phyloP scores from a whole-genome alignment of 1,284 basidiomycete species.

The Anthracocystis walkeri region DNA sequence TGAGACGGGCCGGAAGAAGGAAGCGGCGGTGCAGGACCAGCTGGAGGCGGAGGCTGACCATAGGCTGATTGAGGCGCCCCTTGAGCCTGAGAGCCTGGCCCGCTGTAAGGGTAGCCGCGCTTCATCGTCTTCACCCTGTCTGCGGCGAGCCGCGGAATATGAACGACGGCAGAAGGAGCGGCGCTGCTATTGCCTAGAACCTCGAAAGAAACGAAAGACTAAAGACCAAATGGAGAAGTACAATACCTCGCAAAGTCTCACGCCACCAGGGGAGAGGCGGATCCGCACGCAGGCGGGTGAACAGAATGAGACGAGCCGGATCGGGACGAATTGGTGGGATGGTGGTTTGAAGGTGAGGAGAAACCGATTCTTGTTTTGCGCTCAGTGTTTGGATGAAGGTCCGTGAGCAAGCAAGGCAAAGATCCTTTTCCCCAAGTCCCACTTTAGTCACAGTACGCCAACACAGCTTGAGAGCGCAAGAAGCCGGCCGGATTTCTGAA shows the following conservation, averaged over 20 bases:
- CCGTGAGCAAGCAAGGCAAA: not conserved
- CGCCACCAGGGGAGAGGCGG: not conserved
- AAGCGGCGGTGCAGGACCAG: conserved; percentile 41
- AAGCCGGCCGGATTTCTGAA: conserved; percentile 1
- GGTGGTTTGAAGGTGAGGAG: not conserved
- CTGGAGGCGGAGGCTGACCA: conserved; percentile 41
- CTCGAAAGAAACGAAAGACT: not conserved
- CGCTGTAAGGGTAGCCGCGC: conserved; percentile 30
- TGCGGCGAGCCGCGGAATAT: not conserved
- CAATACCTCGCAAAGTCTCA: conserved; percentile 2
- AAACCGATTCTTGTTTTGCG: not conserved
- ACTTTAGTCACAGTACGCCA: not conserved
- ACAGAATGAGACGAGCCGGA: not conserved
- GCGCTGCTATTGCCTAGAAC: not conserved
- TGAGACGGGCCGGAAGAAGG: conserved; percentile 26
- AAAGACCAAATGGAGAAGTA: conserved; percentile 4
- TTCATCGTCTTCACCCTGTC: conserved; percentile 24
- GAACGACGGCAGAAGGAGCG: not conserved
- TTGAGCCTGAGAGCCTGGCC: conserved; percentile 17
- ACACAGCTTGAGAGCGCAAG: not conserved
- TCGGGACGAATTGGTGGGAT: not conserved
- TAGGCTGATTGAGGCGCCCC: conserved; percentile 20
- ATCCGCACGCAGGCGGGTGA: not conserved
- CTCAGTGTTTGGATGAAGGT: not conserved
- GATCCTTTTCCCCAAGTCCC: too few species aligned